phyloP scores from a whole-genome alignment of 2,329 filamentous ascomycete genomes.

The Hymenoscyphus albidus region DNA sequence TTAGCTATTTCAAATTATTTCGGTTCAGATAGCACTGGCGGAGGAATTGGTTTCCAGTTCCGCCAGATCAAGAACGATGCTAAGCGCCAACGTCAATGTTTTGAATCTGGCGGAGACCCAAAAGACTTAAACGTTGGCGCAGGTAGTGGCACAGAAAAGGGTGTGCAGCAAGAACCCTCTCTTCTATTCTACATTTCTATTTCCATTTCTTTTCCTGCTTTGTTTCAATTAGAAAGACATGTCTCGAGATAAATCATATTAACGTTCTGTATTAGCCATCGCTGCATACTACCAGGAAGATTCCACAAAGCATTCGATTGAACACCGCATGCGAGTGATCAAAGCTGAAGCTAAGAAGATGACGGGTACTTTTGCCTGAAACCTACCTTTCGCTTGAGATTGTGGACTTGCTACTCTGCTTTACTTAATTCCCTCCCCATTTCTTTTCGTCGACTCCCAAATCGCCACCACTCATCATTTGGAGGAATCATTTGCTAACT shows the following conservation, averaged over 20 bases:
- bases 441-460: conserved; percentile 15
- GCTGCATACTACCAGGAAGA: conserved; percentile 23
- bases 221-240: conserved; percentile 10
- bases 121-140: conserved; percentile 20
- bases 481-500: conserved; percentile 26
- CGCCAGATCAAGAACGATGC: conserved; percentile 52
- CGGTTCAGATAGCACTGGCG: conserved; percentile 51
- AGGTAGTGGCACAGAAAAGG: conserved; percentile 1
- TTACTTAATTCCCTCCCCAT: conserved; percentile 14
- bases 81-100: conserved; percentile 44
- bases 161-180: conserved; percentile 6
- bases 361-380: no score
- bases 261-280: conserved; percentile 24
- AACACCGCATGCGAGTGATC: conserved; percentile 32
- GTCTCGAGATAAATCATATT: conserved; percentile 13
- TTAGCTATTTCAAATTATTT: conserved; percentile 58
- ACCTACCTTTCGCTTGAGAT: not conserved
- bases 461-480: conserved; percentile 14
- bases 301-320: conserved; percentile 23
- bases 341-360: conserved; percentile 29
- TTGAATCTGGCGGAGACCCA: conserved; percentile 46
- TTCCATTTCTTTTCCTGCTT: conserved; percentile 7
- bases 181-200: not conserved
- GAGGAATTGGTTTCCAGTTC: conserved; percentile 60
- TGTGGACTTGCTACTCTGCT: not conserved